Conservation (phyloP, 148 eudicot species). For the Polygonum aviculare region DNA sequence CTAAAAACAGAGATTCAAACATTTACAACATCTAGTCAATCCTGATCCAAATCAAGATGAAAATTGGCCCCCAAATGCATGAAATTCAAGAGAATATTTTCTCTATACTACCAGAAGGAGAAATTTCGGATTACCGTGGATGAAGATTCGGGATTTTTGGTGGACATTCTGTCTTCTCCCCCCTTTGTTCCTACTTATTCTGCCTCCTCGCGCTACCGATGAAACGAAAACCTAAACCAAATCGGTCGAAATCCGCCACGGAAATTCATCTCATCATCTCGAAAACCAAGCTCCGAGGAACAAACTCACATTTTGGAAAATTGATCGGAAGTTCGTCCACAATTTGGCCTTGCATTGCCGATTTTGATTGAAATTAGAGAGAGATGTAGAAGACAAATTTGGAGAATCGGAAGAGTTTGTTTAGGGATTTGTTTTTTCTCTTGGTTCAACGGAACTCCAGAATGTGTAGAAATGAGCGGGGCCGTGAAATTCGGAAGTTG, state of each 20-base stretch:
- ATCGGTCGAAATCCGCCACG: background rate
- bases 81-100: background rate
- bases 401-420: slow-evolving; percentile 5
- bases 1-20: background rate
- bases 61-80: background rate
- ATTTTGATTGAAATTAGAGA: background rate
- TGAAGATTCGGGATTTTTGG: slow-evolving; percentile 3
- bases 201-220: background rate
- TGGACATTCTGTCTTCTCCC: slow-evolving; percentile 5
- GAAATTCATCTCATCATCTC: background rate
- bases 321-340: background rate
- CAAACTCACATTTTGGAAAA: background rate
- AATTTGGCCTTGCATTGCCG: background rate
- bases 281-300: background rate
- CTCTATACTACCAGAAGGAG: background rate
- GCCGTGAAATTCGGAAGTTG: background rate
- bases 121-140: slow-evolving; percentile 1
- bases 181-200: background rate
- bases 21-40: background rate
- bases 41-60: background rate
- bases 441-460: background rate
- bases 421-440: background rate
- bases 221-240: background rate
- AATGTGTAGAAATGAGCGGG: slow-evolving; percentile 3
- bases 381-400: background rate